Evolutionary conservation across 768 basidiomycete genomes (phyloP).

Genomic region (Pisolithus sp.): DNA sequence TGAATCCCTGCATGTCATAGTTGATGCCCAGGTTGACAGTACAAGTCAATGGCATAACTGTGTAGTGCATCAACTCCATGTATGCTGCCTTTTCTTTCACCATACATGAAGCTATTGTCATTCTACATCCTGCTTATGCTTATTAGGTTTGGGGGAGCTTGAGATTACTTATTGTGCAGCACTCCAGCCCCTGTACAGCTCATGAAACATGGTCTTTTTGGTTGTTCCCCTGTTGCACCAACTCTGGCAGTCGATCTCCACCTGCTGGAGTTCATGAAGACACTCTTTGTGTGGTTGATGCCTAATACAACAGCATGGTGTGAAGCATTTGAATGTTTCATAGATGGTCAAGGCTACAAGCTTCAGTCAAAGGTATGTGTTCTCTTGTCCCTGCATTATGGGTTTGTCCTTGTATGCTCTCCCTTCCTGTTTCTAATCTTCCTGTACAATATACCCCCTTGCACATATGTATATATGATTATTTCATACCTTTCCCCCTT

Average conservation of each 20-base stretch:
- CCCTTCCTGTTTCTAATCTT: too few relatives aligned
- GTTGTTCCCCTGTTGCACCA: conserved; percentile 24
- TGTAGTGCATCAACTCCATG: neutral
- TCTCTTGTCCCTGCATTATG: too few relatives aligned
- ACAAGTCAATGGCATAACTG: neutral
- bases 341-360: conserved; percentile 7
- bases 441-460: too few relatives aligned
- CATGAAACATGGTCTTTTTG: conserved; percentile 18
- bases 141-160: conserved; percentile 4
- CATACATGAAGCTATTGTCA: neutral
- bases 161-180: conserved; percentile 6
- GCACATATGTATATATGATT: too few relatives aligned
- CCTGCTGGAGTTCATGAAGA: conserved; percentile 27
- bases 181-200: conserved; percentile 17
- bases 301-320: conserved; percentile 10
- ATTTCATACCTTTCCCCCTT: too few relatives aligned
- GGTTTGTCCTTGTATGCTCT: neutral
- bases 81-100: neutral
- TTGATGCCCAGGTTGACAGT: neutral
- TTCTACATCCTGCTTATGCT: too few relatives aligned
- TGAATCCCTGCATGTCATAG: neutral
- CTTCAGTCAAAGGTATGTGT: conserved; percentile 9
- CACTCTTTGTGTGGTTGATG: too few relatives aligned
- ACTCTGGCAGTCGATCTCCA: conserved; percentile 27
- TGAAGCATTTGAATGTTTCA: conserved; percentile 10